These are phyloP conservation scores for Baeospora myosura DNA, from an alignment of 1,284 basidiomycete genomes.

Conservation along the genomic window DNA sequence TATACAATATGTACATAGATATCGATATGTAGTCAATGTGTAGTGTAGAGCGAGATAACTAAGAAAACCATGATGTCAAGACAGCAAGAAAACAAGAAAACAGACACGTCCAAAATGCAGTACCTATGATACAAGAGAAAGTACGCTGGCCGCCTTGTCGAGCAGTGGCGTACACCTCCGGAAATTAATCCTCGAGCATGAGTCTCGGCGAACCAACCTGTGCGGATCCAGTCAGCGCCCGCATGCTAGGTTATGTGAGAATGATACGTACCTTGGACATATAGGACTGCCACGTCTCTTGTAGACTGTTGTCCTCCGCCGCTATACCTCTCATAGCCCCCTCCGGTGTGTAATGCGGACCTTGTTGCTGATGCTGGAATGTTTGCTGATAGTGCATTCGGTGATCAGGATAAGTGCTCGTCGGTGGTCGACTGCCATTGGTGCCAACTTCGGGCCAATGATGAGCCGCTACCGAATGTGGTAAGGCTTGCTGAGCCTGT, in stretches of 20 bases:
- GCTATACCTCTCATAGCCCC: constrained; percentile 35
- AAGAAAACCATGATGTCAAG: no score
- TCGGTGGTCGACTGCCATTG: background rate
- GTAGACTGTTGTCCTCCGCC: constrained; percentile 41
- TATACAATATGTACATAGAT: no score
- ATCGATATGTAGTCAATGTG: no score
- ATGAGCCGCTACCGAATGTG: background rate
- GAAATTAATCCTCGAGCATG: constrained; percentile 8
- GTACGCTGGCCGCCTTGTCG: no score
- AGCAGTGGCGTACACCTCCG: no score
- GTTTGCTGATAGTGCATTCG: constrained; percentile 5
- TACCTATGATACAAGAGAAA: no score
- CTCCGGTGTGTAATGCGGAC: constrained; percentile 31
- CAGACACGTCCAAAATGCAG: no score
- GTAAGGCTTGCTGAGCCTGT: background rate
- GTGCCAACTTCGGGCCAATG: background rate
- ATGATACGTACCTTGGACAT: constrained; percentile 36
- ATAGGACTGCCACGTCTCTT: constrained; percentile 54
- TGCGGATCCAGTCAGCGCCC: background rate
- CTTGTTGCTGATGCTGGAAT: constrained; percentile 11
- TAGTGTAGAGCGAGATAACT: no score
- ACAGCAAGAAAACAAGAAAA: no score
- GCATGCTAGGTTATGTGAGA: background rate
- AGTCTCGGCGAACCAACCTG: constrained; percentile 10
- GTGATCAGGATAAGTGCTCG: background rate